Percentiles rank a stretch among this genome's conserved stretches.
These are phyloP conservation scores for Porogramme epimiltina DNA, from an alignment of 1,284 basidiomycete genomes.

Conservation along the genomic window DNA sequence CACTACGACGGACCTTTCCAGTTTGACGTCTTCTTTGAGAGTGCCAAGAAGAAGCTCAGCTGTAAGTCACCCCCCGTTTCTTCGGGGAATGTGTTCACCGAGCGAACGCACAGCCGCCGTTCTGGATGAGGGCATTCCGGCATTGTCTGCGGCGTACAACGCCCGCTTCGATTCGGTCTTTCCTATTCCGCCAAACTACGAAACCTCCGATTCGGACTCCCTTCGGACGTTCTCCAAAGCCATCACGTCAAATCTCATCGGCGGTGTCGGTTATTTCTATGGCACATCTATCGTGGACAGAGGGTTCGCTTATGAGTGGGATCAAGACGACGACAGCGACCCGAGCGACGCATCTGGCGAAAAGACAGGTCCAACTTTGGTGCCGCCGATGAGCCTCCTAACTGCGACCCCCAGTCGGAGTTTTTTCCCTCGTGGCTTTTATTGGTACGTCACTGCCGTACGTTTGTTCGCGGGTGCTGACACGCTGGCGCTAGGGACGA, in stretches of 20 bases:
- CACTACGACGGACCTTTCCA: constrained; percentile 82
- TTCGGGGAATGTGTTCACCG: neutral
- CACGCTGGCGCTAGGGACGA: constrained; percentile 70
- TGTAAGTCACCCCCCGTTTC: constrained; percentile 44
- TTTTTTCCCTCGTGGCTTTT: constrained; percentile 96
- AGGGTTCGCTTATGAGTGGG: constrained; percentile 86
- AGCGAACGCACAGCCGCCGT: constrained; percentile 44
- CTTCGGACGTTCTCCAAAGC: constrained; percentile 80
- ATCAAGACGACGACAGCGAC: constrained; percentile 70
- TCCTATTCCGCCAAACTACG: constrained; percentile 61
- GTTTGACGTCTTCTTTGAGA: constrained; percentile 87
- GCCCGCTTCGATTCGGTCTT: constrained; percentile 71
- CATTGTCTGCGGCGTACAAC: constrained; percentile 64
- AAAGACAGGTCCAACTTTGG: constrained; percentile 62
- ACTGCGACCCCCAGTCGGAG: constrained; percentile 94
- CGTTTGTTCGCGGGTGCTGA: neutral
- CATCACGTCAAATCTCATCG: constrained; percentile 87
- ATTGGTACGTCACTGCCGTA: constrained; percentile 61
- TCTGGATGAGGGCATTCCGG: constrained; percentile 70
- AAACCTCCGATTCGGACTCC: constrained; percentile 47
- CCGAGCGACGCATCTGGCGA: constrained; percentile 43
- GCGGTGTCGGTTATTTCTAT: constrained; percentile 93
- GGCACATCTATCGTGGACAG: constrained; percentile 88
- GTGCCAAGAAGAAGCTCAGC: constrained; percentile 60
- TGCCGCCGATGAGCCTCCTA: constrained; percentile 76